Conservation (phyloP, 768 basidiomycete genomes). For the Naganishia friedmannii region DNA sequence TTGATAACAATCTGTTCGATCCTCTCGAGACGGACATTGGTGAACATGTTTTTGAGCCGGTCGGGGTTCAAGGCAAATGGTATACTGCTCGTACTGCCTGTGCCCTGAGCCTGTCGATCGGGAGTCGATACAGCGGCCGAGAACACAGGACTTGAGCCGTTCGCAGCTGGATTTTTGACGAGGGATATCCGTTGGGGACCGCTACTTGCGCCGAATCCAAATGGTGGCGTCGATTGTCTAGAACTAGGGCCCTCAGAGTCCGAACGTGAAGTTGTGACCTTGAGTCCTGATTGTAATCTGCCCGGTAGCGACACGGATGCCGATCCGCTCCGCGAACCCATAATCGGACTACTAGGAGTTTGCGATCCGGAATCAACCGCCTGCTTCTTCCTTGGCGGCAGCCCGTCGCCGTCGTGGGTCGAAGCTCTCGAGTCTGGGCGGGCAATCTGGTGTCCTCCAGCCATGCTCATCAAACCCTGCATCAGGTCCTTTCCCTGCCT, state of each 20-base stretch:
- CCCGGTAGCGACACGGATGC: background rate
- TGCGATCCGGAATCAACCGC: slow-evolving; percentile 8
- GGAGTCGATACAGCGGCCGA: slow-evolving; percentile 23
- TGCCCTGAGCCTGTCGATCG: background rate
- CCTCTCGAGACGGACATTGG: background rate
- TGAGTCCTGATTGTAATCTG: slow-evolving; percentile 6
- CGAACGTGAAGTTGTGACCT: background rate
- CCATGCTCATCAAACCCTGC: slow-evolving; percentile 19
- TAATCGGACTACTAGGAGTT: slow-evolving; percentile 15
- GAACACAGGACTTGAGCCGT: slow-evolving; percentile 1
- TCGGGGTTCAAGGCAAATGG: background rate
- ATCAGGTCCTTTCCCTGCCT: slow-evolving; percentile 12
- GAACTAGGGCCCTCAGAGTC: background rate
- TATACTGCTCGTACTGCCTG: background rate
- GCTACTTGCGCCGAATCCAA: slow-evolving; percentile 5
- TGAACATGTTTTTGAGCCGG: background rate
- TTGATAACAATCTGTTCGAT: slow-evolving; percentile 23
- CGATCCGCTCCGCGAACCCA: slow-evolving; percentile 12
- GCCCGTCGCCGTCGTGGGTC: slow-evolving; percentile 8
- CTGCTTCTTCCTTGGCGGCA: slow-evolving; percentile 19
- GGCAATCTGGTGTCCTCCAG: slow-evolving; percentile 3
- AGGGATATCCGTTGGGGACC: slow-evolving; percentile 8
- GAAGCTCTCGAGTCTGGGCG: slow-evolving; percentile 16
- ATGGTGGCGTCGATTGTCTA: background rate
- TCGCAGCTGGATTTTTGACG: background rate